Conservation (phyloP, 257 asterid species). For the Galeopsis tetrahit region DNA sequence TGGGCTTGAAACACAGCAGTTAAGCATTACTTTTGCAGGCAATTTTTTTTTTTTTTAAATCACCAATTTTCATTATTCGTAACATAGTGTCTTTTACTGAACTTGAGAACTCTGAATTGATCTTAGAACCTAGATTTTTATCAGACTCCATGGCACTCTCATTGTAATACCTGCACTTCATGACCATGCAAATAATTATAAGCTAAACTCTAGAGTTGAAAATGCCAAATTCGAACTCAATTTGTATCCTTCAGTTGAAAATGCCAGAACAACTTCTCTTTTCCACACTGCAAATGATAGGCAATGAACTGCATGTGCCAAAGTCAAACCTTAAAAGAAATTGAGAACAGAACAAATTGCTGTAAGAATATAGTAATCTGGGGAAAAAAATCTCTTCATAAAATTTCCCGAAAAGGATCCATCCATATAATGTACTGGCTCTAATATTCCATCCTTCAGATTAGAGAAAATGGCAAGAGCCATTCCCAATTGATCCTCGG, state of each 20-base stretch:
- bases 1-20: slow-evolving; percentile 14
- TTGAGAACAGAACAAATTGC: background rate
- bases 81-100: background rate
- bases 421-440: background rate
- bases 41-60: no score
- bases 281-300: background rate
- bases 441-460: slow-evolving; percentile 3
- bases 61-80: background rate
- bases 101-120: background rate
- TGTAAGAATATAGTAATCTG: background rate
- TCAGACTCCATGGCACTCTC: background rate
- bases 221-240: slow-evolving; percentile 8
- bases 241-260: slow-evolving; percentile 14
- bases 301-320: slow-evolving; percentile 5
- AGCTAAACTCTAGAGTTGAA: background rate
- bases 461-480: background rate
- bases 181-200: background rate
- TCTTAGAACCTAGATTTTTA: background rate
- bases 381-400: background rate
- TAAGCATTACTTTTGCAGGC: slow-evolving; percentile 9
- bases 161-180: background rate
- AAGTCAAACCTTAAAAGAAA: background rate
- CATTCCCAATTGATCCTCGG: background rate
- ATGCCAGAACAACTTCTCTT: background rate
- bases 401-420: background rate